Percentiles rank a stretch among this genome's conserved stretches.
Conservation (phyloP, 2,329 filamentous ascomycete genomes). For the Periconia macrospinosa region DNA sequence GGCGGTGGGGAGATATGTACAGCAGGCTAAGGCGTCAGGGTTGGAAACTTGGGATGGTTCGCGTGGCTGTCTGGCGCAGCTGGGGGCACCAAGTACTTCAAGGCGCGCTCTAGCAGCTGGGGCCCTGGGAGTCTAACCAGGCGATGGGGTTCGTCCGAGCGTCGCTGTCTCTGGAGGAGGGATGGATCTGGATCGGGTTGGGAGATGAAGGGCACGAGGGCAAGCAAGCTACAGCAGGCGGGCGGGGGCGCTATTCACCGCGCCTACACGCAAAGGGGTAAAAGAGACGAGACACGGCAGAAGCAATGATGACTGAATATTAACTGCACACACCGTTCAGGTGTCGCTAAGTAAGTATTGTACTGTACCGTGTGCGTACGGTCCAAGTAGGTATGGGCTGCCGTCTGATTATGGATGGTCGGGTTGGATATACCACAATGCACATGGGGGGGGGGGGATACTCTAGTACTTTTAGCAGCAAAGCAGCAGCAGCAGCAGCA, state of each 20-base stretch:
- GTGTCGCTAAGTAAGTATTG: no score
- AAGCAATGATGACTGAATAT: slow-evolving; percentile 42
- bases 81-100: slow-evolving; percentile 26
- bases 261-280: slow-evolving; percentile 43
- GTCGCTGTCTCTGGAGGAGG: slow-evolving; percentile 21
- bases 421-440: no score
- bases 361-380: no score
- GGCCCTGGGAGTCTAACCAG: slow-evolving; percentile 40
- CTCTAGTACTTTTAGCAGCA: no score
- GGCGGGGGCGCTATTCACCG: slow-evolving; percentile 37
- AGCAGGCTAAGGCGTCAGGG: slow-evolving; percentile 44
- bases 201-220: slow-evolving; percentile 39
- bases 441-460: no score
- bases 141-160: slow-evolving; percentile 47
- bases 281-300: slow-evolving; percentile 45
- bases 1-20: slow-evolving; percentile 43
- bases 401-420: not conserved
- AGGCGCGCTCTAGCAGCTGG: slow-evolving; percentile 5
- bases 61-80: slow-evolving; percentile 46
- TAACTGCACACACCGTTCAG: slow-evolving; percentile 40
- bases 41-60: slow-evolving; percentile 30
- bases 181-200: slow-evolving; percentile 45
- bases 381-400: no score
- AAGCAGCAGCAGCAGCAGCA: slow-evolving; percentile 4
- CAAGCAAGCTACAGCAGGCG: slow-evolving; percentile 35